Evolutionary conservation across 2,329 filamentous ascomycete species (phyloP).

Genomic region (Claviceps quebecensis): DNA sequence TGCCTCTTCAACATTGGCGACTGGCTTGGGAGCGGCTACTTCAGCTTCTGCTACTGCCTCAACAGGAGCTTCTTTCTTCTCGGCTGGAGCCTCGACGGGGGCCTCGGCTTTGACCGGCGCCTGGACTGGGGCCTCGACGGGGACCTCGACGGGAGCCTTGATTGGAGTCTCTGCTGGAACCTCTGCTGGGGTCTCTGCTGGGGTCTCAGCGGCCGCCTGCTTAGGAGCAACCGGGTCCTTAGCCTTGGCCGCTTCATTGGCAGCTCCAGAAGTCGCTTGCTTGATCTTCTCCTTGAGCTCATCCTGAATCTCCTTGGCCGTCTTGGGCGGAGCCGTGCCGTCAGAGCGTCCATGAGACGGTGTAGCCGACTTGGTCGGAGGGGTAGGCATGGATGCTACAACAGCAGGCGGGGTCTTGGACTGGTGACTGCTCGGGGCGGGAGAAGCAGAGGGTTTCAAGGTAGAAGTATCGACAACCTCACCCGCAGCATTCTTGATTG

Average conservation of each 20-base stretch:
- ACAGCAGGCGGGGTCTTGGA: constrained; percentile 55
- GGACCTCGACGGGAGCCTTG: no score
- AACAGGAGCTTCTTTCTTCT: constrained; percentile 6
- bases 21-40: constrained; percentile 3
- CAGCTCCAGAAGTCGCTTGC: constrained; percentile 33
- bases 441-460: constrained; percentile 43
- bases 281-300: constrained; percentile 73
- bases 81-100: constrained; percentile 15
- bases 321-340: constrained; percentile 53
- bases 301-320: constrained; percentile 65
- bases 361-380: constrained; percentile 61
- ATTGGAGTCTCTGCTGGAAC: no score
- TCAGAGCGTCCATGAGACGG: constrained; percentile 58
- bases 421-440: constrained; percentile 37
- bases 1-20: neutral
- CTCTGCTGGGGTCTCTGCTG: constrained; percentile 8
- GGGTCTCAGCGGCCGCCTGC: constrained; percentile 17
- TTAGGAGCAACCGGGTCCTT: constrained; percentile 16
- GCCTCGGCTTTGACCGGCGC: no score
- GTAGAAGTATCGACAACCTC: constrained; percentile 59
- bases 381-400: constrained; percentile 62
- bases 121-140: no score
- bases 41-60: neutral
- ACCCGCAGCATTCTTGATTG: constrained; percentile 72
- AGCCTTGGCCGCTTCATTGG: constrained; percentile 16